phyloP scores from a whole-genome alignment of 139 green algal genomes.

The Closterium sp. region DNA sequence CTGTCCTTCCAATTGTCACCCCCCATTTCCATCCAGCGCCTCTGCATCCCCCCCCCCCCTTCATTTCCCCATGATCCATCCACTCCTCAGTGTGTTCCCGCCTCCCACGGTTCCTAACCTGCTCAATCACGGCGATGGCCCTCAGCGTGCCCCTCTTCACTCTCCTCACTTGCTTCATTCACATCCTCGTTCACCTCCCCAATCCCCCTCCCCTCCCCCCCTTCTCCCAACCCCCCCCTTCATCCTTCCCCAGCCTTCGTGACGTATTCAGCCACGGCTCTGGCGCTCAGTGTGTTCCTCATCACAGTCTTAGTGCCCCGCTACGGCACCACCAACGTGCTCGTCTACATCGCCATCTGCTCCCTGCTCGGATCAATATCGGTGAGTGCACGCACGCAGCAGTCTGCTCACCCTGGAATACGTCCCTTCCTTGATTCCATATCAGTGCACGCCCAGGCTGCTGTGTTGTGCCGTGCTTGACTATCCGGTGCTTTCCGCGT shows the following conservation, averaged over 20 bases:
- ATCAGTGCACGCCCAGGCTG: too few relatives aligned
- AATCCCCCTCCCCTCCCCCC: not conserved
- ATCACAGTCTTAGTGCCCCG: conserved; percentile 63
- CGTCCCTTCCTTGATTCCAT: not conserved
- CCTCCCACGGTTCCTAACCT: too few relatives aligned
- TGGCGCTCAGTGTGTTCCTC: conserved; percentile 65
- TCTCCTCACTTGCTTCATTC: too few relatives aligned
- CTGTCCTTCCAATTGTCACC: not conserved
- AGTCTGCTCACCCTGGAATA: not conserved
- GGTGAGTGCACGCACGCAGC: conserved; percentile 1
- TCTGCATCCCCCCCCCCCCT: not conserved
- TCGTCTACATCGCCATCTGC: conserved; percentile 95
- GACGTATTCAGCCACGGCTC: conserved; percentile 66
- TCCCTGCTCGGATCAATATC: conserved; percentile 86
- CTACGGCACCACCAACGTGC: conserved; percentile 73
- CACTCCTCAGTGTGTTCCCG: too few relatives aligned
- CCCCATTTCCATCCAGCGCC: not conserved
- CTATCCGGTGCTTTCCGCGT: too few relatives aligned
- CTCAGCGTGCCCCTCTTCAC: too few relatives aligned
- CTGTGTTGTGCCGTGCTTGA: too few relatives aligned
- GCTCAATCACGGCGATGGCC: too few relatives aligned
- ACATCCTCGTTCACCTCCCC: not conserved
- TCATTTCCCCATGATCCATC: not conserved
- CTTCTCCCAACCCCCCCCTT: too few relatives aligned
- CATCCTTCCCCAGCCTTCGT: conserved; percentile 71